A percentile compares a stretch with the other conserved stretches of the same genome.
Evolutionary conservation across 2,329 filamentous ascomycete genomes (phyloP).

Genomic region (Aspergillus hortae): DNA sequence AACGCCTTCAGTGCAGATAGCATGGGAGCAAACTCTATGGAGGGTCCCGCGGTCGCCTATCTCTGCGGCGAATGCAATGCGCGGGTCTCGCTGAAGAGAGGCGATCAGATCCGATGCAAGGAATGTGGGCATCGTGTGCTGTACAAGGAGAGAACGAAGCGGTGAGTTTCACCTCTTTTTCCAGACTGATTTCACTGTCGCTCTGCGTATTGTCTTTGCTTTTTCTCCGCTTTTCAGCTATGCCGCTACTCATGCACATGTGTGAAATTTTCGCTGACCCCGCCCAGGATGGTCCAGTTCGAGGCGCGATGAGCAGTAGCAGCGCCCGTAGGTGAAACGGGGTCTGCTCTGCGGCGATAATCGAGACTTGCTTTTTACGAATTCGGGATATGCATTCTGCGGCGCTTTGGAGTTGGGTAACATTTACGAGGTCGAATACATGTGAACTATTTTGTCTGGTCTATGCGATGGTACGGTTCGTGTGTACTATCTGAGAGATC

Average conservation of each 20-base stretch:
- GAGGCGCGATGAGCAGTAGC: conserved; percentile 68
- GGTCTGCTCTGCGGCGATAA: too few relatives aligned
- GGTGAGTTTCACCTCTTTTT: conserved; percentile 56
- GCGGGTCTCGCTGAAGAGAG: conserved; percentile 70
- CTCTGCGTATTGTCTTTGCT: not conserved
- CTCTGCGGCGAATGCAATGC: conserved; percentile 81
- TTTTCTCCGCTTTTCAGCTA: not conserved
- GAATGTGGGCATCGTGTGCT: conserved; percentile 93
- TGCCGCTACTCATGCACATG: too few relatives aligned
- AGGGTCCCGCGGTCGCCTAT: conserved; percentile 62
- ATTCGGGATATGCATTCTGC: conserved; percentile 26
- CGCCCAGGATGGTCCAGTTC: conserved; percentile 88
- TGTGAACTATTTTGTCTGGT: not conserved
- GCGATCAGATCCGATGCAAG: conserved; percentile 80
- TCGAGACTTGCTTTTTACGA: conserved; percentile 9
- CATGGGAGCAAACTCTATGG: conserved; percentile 42
- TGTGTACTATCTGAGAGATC: too few relatives aligned
- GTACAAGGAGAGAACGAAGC: conserved; percentile 96
- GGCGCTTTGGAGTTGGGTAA: conserved; percentile 29
- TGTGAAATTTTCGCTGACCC: conserved; percentile 1
- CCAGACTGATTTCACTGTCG: not conserved
- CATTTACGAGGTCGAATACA: not conserved
- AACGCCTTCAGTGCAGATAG: conserved; percentile 40
- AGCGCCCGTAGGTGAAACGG: not conserved
- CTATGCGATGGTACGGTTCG: not conserved